A percentile compares a stretch with the other conserved stretches of the same genome.
phyloP scores from a whole-genome alignment of 192 early-diverging fungal species.

The Backusella luteola region DNA sequence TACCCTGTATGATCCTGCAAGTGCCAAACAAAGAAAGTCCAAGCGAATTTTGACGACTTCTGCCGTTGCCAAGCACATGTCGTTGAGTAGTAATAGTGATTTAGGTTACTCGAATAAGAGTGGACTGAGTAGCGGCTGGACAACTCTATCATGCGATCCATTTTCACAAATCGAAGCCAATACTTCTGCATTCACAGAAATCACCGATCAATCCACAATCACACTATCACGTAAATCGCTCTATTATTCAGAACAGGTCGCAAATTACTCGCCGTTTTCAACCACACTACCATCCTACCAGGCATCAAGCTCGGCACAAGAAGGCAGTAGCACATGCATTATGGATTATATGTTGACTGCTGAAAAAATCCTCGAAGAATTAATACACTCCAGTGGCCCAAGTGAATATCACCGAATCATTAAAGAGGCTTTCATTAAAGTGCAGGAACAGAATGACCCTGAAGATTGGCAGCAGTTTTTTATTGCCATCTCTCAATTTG shows the following conservation, averaged over 20 bases:
- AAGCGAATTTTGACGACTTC: not conserved
- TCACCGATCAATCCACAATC: slow-evolving; percentile 17
- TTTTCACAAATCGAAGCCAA: slow-evolving; percentile 16
- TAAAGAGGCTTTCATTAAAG: slow-evolving; percentile 16
- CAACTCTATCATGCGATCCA: slow-evolving; percentile 11
- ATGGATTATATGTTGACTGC: not conserved
- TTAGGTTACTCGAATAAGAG: not conserved
- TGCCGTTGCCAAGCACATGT: not conserved
- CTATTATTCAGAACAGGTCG: not conserved
- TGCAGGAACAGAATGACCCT: slow-evolving; percentile 14
- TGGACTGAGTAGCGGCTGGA: slow-evolving; percentile 15
- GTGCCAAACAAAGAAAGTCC: not conserved
- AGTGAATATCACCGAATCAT: not conserved
- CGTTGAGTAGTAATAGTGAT: not conserved
- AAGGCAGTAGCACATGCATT: not conserved
- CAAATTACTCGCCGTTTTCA: not conserved
- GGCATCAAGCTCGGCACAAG: not conserved
- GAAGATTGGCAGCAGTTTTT: slow-evolving; percentile 23
- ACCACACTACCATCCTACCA: not conserved
- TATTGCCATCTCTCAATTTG: slow-evolving; percentile 9
- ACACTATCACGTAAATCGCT: not conserved
- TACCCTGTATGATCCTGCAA: not conserved
- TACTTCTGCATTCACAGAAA: slow-evolving; percentile 13
- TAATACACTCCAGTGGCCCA: not conserved
- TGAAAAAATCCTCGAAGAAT: not conserved